Percentiles rank a stretch among this genome's conserved stretches.
phyloP scores from a whole-genome alignment of 192 early-diverging fungal genomes.

The Dimargaris cristalligena region DNA sequence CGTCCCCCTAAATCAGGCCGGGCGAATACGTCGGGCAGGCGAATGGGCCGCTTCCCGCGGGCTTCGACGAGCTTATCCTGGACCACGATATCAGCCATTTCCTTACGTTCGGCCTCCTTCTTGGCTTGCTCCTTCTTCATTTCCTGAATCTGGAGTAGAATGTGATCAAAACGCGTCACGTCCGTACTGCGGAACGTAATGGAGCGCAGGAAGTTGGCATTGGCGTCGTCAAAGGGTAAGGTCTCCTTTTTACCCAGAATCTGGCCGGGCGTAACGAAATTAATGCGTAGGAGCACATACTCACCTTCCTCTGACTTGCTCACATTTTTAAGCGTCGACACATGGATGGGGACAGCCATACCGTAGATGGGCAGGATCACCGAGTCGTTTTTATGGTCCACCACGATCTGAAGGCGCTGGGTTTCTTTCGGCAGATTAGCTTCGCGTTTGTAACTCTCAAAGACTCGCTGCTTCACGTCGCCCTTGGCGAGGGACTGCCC shows the following conservation, averaged over 20 bases:
- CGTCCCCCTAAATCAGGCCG: constrained; percentile 83
- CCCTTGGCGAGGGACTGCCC: constrained; percentile 42
- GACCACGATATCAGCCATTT: constrained; percentile 90
- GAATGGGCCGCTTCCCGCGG: constrained; percentile 50
- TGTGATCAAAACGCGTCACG: constrained; percentile 58
- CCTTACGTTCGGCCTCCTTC: constrained; percentile 83
- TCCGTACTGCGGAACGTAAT: constrained; percentile 85
- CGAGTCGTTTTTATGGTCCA: constrained; percentile 73
- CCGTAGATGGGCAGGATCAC: constrained; percentile 92
- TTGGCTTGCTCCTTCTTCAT: constrained; percentile 88
- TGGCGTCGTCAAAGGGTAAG: constrained; percentile 68
- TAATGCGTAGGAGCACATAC: constrained; percentile 77
- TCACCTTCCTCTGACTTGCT: constrained; percentile 90
- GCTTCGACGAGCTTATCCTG: constrained; percentile 76
- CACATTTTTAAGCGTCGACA: constrained; percentile 87
- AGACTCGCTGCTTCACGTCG: constrained; percentile 62
- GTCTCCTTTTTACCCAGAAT: constrained; percentile 81
- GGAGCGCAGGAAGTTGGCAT: constrained; percentile 80
- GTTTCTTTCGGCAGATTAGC: constrained; percentile 67
- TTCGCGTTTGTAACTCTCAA: constrained; percentile 93
- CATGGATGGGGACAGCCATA: constrained; percentile 93
- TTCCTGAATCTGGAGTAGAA: constrained; percentile 70
- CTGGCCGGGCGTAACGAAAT: constrained; percentile 89
- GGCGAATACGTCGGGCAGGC: constrained; percentile 81
- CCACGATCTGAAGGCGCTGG: constrained; percentile 64